A percentile compares a stretch with the other conserved stretches of the same genome.
phyloP scores from a whole-genome alignment of 306 rosid species.

The Dryas drummondii region DNA sequence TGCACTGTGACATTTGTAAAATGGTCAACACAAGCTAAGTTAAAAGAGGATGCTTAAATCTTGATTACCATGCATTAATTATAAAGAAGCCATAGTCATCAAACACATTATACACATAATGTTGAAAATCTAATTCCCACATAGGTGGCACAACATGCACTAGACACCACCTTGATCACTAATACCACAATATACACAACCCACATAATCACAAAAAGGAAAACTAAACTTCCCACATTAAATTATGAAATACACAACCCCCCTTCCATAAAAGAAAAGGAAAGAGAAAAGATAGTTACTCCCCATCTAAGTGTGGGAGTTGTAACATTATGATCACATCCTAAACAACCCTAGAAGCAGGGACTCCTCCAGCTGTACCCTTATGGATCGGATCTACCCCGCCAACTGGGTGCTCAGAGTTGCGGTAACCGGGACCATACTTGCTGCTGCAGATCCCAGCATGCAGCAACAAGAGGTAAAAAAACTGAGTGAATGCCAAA shows the following conservation, averaged over 20 bases:
- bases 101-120: background rate
- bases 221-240: background rate
- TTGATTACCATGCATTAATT: background rate
- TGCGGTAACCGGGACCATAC: conserved; percentile 88
- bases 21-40: no score
- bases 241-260: background rate
- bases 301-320: background rate
- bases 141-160: background rate
- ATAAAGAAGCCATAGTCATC: background rate
- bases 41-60: background rate
- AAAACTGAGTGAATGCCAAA: conserved; percentile 66
- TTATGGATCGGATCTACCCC: conserved; percentile 58
- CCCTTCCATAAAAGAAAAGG: background rate
- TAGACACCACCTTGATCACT: background rate
- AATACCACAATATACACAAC: background rate
- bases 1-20: no score
- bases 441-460: conserved; percentile 78
- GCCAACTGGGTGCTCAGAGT: conserved; percentile 43
- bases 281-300: background rate
- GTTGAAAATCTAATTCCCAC: conserved; percentile 1
- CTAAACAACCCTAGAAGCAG: conserved; percentile 39
- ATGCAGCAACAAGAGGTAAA: conserved; percentile 58
- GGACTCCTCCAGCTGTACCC: conserved; percentile 33
- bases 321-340: background rate
- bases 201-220: background rate